Percentiles rank a stretch among this genome's conserved stretches.
phyloP scores from a whole-genome alignment of 163 green algal species.

The Scenedesmus sp. region DNA sequence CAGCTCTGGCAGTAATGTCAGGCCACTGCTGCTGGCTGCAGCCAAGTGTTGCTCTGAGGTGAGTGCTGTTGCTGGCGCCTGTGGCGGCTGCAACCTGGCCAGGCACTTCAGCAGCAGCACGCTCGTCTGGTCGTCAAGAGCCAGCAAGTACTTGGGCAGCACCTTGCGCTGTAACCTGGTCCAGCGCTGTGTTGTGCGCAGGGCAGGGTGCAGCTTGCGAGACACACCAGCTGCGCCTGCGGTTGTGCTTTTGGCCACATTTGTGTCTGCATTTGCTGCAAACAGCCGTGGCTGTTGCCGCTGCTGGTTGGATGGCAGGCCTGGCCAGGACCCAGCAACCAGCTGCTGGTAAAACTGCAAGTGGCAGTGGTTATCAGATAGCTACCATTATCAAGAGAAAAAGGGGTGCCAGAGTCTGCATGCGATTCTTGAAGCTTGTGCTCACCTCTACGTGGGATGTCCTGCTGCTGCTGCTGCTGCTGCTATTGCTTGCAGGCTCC shows the following conservation, averaged over 20 bases:
- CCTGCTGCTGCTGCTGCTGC: conserved; percentile 21
- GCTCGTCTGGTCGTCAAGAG: conserved; percentile 1
- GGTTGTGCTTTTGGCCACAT: neutral
- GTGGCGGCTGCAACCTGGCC: conserved; percentile 24
- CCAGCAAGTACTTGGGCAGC: conserved; percentile 36
- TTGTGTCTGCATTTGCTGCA: neutral
- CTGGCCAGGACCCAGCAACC: neutral
- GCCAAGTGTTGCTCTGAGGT: neutral
- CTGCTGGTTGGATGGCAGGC: neutral
- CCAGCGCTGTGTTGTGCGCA: conserved; percentile 10
- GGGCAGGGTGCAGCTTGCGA: neutral
- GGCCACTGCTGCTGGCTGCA: neutral
- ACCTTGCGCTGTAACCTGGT: conserved; percentile 24
- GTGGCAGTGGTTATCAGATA: neutral
- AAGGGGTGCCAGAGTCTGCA: no score
- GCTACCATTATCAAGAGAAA: no score
- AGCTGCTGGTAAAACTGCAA: conserved; percentile 32
- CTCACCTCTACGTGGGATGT: neutral
- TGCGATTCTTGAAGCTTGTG: neutral
- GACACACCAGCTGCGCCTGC: neutral
- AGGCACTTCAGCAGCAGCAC: conserved; percentile 10
- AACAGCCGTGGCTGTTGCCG: conserved; percentile 13
- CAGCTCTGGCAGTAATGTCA: neutral
- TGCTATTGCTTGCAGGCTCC: neutral
- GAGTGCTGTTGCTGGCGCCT: neutral